A percentile compares a stretch with the other conserved stretches of the same genome.
Evolutionary conservation across 352 stramenopile genomes (phyloP).

Genomic region (Phytophthora melonis): DNA sequence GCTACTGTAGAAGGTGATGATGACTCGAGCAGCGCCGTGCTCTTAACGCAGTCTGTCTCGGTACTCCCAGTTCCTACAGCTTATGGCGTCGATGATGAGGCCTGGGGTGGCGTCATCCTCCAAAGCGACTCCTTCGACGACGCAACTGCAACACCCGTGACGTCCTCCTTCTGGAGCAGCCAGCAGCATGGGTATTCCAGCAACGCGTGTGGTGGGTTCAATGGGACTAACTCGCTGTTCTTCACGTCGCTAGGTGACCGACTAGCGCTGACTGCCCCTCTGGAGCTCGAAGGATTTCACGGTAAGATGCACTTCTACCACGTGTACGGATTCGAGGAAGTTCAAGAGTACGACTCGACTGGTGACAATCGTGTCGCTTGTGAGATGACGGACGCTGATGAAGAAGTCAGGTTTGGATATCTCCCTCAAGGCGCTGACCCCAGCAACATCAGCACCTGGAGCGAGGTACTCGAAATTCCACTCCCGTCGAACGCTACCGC

Average conservation of each 20-base stretch:
- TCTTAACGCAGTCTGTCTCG: constrained; percentile 36
- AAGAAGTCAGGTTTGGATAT: constrained; percentile 69
- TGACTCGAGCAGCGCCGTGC: constrained; percentile 4
- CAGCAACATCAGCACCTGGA: constrained; percentile 59
- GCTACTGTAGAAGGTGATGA: constrained; percentile 24
- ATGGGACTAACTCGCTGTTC: constrained; percentile 60
- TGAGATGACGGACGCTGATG: constrained; percentile 51
- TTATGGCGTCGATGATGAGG: constrained; percentile 44
- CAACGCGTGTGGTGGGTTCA: constrained; percentile 50
- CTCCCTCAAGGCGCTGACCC: constrained; percentile 40
- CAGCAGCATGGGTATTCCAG: constrained; percentile 73
- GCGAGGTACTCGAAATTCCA: constrained; percentile 44
- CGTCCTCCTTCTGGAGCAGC: constrained; percentile 56
- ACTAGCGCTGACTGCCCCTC: constrained; percentile 49
- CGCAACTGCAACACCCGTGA: constrained; percentile 11
- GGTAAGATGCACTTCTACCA: constrained; percentile 74
- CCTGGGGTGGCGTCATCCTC: constrained; percentile 61
- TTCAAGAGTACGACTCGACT: constrained; percentile 54
- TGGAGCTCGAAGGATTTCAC: constrained; percentile 64
- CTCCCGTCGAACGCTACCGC: constrained; percentile 17
- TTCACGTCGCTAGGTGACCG: constrained; percentile 73
- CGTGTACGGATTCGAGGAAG: constrained; percentile 56
- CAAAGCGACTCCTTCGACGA: constrained; percentile 72
- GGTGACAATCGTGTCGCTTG: constrained; percentile 74
- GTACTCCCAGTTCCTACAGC: constrained; percentile 49